phyloP scores from a whole-genome alignment of 208 protist species.

The Trypanosoma vivax region DNA sequence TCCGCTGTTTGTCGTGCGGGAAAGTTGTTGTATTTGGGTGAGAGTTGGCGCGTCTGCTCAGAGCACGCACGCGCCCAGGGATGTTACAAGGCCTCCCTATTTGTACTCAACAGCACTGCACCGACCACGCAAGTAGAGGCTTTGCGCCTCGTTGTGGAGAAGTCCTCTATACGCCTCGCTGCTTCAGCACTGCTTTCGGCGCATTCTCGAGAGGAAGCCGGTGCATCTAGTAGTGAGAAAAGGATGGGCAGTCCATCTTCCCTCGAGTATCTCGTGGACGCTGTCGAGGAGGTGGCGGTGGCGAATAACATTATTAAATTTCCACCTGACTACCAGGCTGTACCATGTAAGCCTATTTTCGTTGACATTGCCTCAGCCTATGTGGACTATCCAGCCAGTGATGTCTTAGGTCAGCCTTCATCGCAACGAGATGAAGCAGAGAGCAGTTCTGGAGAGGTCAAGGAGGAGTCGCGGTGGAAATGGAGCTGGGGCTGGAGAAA shows the following conservation, averaged over 20 bases:
- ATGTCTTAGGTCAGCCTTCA: not conserved
- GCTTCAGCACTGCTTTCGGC: constrained; percentile 29
- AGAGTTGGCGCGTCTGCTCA: constrained; percentile 55
- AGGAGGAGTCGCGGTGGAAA: constrained; percentile 26
- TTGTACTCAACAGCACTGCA: constrained; percentile 20
- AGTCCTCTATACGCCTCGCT: constrained; percentile 27
- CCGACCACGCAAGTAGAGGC: constrained; percentile 15
- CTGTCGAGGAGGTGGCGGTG: constrained; percentile 26
- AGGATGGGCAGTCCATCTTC: not conserved
- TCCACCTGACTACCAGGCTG: constrained; percentile 72
- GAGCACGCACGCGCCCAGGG: constrained; percentile 15
- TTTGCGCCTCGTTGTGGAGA: constrained; percentile 37
- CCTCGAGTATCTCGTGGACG: constrained; percentile 29
- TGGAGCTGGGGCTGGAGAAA: constrained; percentile 32
- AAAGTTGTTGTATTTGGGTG: constrained; percentile 57
- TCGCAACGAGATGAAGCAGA: not conserved
- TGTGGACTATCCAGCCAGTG: constrained; percentile 45
- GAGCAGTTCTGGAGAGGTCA: too few species aligned
- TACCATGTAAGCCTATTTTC: constrained; percentile 80
- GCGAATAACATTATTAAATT: constrained; percentile 63
- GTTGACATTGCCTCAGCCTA: constrained; percentile 79
- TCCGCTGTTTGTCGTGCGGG: constrained; percentile 44
- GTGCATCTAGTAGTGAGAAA: constrained; percentile 9
- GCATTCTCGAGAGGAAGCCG: not conserved
- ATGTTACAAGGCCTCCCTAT: constrained; percentile 51